Conservation (phyloP, 2,329 filamentous ascomycete species). For the Aschersonia sp. region DNA sequence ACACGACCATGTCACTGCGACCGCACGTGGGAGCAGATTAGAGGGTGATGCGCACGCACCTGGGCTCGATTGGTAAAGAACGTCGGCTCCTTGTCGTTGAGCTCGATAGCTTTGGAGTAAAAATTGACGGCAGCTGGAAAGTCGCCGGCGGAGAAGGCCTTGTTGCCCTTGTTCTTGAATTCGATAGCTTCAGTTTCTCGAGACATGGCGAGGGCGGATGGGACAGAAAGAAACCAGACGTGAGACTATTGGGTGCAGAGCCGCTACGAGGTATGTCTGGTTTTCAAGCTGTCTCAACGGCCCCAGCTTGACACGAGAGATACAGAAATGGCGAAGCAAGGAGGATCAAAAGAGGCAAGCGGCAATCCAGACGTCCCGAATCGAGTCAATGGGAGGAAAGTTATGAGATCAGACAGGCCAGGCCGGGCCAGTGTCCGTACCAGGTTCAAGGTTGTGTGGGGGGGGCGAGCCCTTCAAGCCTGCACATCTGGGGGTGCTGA, state of each 20-base stretch:
- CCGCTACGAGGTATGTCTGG: neutral
- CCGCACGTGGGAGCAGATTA: slow-evolving; percentile 1
- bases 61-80: slow-evolving; percentile 94
- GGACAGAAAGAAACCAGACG: slow-evolving; percentile 3
- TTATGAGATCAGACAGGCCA: too few species aligned
- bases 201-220: slow-evolving; percentile 18
- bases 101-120: slow-evolving; percentile 77
- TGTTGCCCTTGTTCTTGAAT: slow-evolving; percentile 89
- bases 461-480: too few species aligned
- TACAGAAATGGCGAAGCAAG: too few species aligned
- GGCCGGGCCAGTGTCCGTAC: too few species aligned
- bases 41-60: slow-evolving; percentile 35
- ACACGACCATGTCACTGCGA: neutral
- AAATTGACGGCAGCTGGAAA: slow-evolving; percentile 69
- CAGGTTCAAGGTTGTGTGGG: neutral
- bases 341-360: too few species aligned
- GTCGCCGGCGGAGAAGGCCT: slow-evolving; percentile 77
- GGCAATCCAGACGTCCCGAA: too few species aligned
- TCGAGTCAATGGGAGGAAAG: too few species aligned
- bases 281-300: too few species aligned
- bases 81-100: slow-evolving; percentile 70
- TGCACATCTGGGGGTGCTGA: too few species aligned
- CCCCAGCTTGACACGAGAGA: too few species aligned
- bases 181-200: slow-evolving; percentile 67
- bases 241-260: neutral